Conservation (phyloP, 768 basidiomycete genomes). For the Xanthoconium stramineum region DNA sequence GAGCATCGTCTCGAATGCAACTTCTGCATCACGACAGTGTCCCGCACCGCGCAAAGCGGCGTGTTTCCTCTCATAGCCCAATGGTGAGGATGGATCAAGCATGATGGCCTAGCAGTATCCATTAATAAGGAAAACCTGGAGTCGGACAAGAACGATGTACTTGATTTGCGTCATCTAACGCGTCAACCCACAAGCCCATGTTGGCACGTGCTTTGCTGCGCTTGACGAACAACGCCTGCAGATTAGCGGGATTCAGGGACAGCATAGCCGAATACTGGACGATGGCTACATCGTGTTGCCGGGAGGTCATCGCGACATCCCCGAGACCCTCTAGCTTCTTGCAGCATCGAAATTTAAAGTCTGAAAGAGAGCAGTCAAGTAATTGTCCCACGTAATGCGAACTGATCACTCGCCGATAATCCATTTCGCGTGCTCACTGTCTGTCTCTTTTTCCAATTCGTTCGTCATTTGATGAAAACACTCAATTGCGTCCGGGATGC, state of each 20-base stretch:
- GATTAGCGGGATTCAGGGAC: neutral
- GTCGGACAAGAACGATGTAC: neutral
- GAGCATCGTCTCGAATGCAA: neutral
- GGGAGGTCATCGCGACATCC: neutral
- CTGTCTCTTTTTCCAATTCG: neutral
- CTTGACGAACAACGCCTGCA: neutral
- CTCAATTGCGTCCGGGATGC: neutral
- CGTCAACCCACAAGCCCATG: neutral
- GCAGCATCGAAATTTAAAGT: neutral
- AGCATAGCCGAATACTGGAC: neutral
- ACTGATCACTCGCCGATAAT: neutral
- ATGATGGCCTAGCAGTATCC: neutral
- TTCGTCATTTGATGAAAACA: neutral
- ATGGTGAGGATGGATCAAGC: neutral
- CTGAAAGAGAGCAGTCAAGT: too few relatives aligned
- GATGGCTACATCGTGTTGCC: neutral
- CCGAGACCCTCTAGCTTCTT: neutral
- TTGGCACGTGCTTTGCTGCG: constrained; percentile 7
- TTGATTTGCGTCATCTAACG: constrained; percentile 1
- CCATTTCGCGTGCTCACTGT: neutral
- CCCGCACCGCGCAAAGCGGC: neutral
- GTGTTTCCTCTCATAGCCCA: neutral
- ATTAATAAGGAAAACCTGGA: neutral
- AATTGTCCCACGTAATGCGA: too few relatives aligned
- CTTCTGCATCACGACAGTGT: neutral